Percentiles rank a stretch among this genome's conserved stretches.
These are phyloP conservation scores for Schwanniomyces etchellsii DNA, from an alignment of 1,139 yeast species.

Conservation along the genomic window DNA sequence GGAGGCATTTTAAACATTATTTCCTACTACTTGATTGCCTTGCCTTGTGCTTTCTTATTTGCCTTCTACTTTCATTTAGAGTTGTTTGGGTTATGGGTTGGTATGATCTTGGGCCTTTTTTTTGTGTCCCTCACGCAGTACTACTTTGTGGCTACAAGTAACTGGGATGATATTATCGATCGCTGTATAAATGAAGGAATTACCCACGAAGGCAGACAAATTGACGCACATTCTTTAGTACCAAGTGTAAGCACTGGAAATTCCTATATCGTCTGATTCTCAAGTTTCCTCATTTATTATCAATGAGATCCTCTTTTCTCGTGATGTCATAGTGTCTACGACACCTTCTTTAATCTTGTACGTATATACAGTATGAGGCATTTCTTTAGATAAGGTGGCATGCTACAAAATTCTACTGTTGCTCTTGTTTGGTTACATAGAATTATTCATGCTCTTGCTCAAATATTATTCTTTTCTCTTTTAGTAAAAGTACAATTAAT, in stretches of 20 bases:
- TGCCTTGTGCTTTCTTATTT: slow-evolving; percentile 51
- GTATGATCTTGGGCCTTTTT: slow-evolving; percentile 51
- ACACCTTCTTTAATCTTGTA: no score
- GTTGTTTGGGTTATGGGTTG: slow-evolving; percentile 57
- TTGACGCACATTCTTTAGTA: slow-evolving; percentile 27
- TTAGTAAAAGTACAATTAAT: no score
- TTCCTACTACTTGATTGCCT: slow-evolving; percentile 52
- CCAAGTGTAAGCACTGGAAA: slow-evolving; percentile 31
- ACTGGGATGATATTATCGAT: slow-evolving; percentile 52
- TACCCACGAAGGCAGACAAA: slow-evolving; percentile 27
- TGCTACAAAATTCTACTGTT: no score
- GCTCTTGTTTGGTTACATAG: no score
- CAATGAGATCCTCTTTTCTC: no score
- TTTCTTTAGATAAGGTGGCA: no score
- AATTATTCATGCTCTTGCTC: no score
- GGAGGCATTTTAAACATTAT: slow-evolving; percentile 57
- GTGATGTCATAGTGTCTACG: no score
- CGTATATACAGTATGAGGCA: no score
- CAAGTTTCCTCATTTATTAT: not conserved
- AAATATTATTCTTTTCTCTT: no score
- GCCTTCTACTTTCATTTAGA: slow-evolving; percentile 44
- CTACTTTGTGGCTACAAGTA: slow-evolving; percentile 41
- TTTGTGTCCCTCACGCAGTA: slow-evolving; percentile 42
- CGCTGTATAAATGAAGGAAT: slow-evolving; percentile 38
- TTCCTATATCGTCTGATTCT: no score